Percentiles rank a stretch among this genome's conserved stretches.
These are phyloP conservation scores for Tricholomella constricta DNA, from an alignment of 768 basidiomycete genomes.

Conservation along the genomic window DNA sequence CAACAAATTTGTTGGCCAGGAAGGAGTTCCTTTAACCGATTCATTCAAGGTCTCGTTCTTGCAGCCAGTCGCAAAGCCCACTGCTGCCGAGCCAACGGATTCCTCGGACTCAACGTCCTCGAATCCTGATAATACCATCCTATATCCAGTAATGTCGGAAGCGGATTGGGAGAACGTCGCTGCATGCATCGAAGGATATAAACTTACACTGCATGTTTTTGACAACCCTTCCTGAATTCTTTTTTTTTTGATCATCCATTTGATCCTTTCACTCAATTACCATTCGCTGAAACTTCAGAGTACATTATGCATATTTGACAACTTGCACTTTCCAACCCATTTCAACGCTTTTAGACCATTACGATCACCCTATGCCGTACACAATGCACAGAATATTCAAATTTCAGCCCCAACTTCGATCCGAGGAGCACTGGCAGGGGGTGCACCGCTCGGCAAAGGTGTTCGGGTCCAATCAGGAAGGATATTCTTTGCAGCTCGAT, in stretches of 20 bases:
- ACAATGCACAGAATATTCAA: constrained; percentile 6
- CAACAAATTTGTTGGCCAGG: constrained; percentile 68
- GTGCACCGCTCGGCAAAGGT: constrained; percentile 64
- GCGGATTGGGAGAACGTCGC: constrained; percentile 62
- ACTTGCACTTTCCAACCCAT: neutral
- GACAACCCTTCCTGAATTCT: constrained; percentile 29
- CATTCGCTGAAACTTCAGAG: neutral
- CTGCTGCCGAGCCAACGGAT: constrained; percentile 26
- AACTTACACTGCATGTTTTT: constrained; percentile 59
- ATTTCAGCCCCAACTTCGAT: constrained; percentile 22
- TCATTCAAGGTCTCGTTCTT: constrained; percentile 59
- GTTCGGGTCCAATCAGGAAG: constrained; percentile 84
- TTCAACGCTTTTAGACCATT: neutral
- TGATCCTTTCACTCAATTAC: neutral
- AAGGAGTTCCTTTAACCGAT: constrained; percentile 52
- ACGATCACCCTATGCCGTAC: neutral
- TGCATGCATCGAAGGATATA: constrained; percentile 44
- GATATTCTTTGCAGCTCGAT: constrained; percentile 41
- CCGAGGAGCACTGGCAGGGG: constrained; percentile 43
- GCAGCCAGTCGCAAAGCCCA: constrained; percentile 32
- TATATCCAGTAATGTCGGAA: constrained; percentile 54
- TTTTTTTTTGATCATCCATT: neutral
- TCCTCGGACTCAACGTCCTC: constrained; percentile 37
- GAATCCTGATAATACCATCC: constrained; percentile 28
- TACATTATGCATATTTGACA: neutral